Percentiles rank a stretch among this genome's conserved stretches.
Evolutionary conservation across 176 grass and related monocot genomes (phyloP).

Genomic region (Triticum turgidum): DNA sequence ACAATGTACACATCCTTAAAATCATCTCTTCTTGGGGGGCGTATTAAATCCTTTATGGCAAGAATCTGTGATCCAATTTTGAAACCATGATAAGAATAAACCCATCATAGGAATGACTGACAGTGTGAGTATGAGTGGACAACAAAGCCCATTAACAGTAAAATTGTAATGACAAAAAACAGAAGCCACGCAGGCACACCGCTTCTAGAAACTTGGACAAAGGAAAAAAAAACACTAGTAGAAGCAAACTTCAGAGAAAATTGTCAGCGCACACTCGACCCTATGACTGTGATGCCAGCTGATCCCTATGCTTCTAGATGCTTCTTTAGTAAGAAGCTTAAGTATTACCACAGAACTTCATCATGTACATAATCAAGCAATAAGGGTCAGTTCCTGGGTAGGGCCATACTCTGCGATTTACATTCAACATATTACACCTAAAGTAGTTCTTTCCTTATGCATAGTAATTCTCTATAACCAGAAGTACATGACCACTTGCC

Average conservation of each 20-base stretch:
- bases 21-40: slow-evolving; percentile 69
- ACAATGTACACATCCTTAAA: slow-evolving; percentile 97
- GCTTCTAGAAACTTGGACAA: slow-evolving; percentile 8
- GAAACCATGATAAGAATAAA: slow-evolving; percentile 31
- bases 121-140: not conserved
- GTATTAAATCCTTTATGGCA: slow-evolving; percentile 80
- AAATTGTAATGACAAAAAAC: not conserved
- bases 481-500: not conserved
- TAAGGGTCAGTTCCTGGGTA: not conserved
- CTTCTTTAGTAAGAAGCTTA: not conserved
- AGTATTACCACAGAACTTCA: not conserved
- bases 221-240: not conserved
- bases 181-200: not conserved
- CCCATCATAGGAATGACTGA: slow-evolving; percentile 17
- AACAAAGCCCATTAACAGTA: not conserved
- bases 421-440: slow-evolving; percentile 3
- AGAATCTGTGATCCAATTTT: slow-evolving; percentile 56
- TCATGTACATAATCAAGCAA: not conserved
- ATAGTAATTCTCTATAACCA: slow-evolving; percentile 21
- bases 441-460: slow-evolving; percentile 3
- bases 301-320: not conserved
- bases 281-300: not conserved
- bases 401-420: not conserved
- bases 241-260: slow-evolving; percentile 5
- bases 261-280: not conserved